Evolutionary conservation across 495 filamentous ascomycete species (phyloP).

Genomic region (Neurospora sp.): DNA sequence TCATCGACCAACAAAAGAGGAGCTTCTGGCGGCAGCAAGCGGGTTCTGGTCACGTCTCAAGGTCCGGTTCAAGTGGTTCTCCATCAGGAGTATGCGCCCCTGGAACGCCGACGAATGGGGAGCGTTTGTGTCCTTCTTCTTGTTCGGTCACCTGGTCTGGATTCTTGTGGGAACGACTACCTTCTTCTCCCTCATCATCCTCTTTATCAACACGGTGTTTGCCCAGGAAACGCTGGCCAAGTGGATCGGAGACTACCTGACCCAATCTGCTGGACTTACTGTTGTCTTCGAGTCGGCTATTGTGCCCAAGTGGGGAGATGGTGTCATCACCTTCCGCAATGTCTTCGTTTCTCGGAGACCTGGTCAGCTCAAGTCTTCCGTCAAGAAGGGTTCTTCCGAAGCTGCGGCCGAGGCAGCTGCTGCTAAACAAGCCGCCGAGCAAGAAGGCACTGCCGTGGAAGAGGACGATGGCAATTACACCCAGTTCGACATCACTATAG

Average conservation of each 20-base stretch:
- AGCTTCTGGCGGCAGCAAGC: constrained; percentile 82
- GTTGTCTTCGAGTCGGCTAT: constrained; percentile 97
- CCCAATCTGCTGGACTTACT: constrained; percentile 86
- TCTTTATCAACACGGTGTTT: constrained; percentile 90
- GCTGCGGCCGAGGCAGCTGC: constrained; percentile 81
- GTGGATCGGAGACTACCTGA: constrained; percentile 92
- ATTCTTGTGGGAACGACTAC: constrained; percentile 91
- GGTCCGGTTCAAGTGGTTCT: constrained; percentile 95
- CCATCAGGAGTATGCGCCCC: constrained; percentile 86
- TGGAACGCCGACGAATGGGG: constrained; percentile 94
- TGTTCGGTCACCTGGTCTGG: constrained; percentile 91
- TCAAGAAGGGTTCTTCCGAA: constrained; percentile 85
- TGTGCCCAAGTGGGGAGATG: constrained; percentile 87
- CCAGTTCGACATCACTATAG: constrained; percentile 91
- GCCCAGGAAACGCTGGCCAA: constrained; percentile 92
- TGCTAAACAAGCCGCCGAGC: constrained; percentile 42
- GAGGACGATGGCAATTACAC: constrained; percentile 95
- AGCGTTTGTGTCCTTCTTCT: constrained; percentile 89
- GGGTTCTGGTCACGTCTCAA: constrained; percentile 88
- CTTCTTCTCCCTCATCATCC: constrained; percentile 84
- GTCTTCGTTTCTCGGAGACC: constrained; percentile 91
- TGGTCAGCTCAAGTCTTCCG: constrained; percentile 63
- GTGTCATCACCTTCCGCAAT: constrained; percentile 92
- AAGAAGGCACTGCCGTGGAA: constrained; percentile 29
- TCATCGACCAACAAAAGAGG: constrained; percentile 86